phyloP scores from a whole-genome alignment of 2,329 filamentous ascomycete species.

The Arthroderma sp. region DNA sequence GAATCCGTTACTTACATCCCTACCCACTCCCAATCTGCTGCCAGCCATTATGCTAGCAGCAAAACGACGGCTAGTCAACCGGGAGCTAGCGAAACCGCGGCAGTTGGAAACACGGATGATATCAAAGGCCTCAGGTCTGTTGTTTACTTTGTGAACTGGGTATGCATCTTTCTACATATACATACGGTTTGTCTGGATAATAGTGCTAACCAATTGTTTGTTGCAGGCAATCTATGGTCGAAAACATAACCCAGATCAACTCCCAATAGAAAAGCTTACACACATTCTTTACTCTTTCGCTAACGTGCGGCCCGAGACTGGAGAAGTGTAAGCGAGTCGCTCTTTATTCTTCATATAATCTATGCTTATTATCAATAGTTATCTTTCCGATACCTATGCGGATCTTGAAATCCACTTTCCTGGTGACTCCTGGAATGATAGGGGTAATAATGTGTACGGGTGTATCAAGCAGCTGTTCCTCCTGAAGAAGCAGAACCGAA shows the following conservation, averaged over 20 bases:
- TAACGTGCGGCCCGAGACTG: constrained; percentile 63
- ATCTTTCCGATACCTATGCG: constrained; percentile 53
- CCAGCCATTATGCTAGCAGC: no score
- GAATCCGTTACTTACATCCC: no score
- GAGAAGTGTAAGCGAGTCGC: constrained; percentile 51
- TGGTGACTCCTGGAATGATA: constrained; percentile 53
- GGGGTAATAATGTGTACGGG: constrained; percentile 61
- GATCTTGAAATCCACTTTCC: constrained; percentile 58
- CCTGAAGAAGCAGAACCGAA: constrained; percentile 61
- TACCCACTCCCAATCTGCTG: no score
- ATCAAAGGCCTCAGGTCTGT: constrained; percentile 18
- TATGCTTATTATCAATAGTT: no score
- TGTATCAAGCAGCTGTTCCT: constrained; percentile 64
- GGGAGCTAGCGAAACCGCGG: no score
- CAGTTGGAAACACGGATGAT: no score
- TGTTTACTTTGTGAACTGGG: constrained; percentile 35
- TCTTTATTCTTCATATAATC: background rate
- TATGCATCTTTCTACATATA: constrained; percentile 14
- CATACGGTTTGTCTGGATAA: background rate
- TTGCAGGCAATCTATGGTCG: constrained; percentile 67
- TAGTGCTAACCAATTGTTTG: background rate
- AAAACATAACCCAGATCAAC: constrained; percentile 66
- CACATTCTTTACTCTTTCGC: constrained; percentile 84
- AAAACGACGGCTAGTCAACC: no score
- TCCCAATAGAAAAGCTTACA: constrained; percentile 67